Evolutionary conservation across 2,329 filamentous ascomycete genomes (phyloP).

Genomic region (Xylariaceae sp.): DNA sequence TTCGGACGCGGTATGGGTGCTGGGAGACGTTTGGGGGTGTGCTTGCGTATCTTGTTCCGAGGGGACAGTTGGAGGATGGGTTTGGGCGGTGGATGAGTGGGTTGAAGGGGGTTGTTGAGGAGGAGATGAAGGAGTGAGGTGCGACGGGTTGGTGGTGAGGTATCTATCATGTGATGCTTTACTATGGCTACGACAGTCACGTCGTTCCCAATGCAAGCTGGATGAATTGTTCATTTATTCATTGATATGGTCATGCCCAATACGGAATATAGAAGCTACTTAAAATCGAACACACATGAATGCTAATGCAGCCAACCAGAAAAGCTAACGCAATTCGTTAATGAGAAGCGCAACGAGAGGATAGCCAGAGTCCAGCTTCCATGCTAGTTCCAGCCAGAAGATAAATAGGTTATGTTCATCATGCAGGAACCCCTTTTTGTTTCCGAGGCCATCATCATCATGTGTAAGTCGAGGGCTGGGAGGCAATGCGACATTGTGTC

Average conservation of each 20-base stretch:
- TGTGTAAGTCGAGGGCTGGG: background rate
- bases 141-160: no score
- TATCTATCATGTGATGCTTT: background rate
- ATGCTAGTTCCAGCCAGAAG: no score
- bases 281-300: background rate
- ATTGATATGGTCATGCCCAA: background rate
- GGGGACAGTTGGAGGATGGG: slow-evolving; percentile 13
- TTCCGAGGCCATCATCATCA: background rate
- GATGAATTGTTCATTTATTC: background rate
- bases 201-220: no score
- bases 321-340: no score
- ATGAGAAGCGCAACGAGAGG: no score
- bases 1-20: slow-evolving; percentile 9
- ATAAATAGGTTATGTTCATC: no score
- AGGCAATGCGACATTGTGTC: background rate
- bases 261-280: background rate
- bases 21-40: slow-evolving; percentile 18
- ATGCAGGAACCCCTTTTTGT: no score
- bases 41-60: slow-evolving; percentile 12
- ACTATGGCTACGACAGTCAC: background rate
- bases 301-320: no score
- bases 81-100: slow-evolving; percentile 16
- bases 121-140: background rate
- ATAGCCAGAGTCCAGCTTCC: no score
- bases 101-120: slow-evolving; percentile 15